phyloP scores from a whole-genome alignment of 2,329 filamentous ascomycete genomes.

The Penicillium sumatraense region DNA sequence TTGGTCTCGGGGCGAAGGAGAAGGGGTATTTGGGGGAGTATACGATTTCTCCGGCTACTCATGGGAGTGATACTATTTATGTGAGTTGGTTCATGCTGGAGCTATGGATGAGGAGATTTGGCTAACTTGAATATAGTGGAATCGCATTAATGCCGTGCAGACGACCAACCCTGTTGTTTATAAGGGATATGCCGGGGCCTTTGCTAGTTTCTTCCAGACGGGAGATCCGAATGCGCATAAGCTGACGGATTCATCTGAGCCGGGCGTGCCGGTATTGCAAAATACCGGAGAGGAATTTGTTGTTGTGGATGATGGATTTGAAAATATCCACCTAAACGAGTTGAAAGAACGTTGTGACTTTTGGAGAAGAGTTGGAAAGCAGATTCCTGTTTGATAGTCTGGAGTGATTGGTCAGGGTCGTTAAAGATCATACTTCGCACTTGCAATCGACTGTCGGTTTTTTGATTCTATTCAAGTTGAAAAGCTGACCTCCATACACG shows the following conservation, averaged over 20 bases:
- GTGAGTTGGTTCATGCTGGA: slow-evolving; percentile 40
- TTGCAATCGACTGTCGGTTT: too few relatives aligned
- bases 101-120: background rate
- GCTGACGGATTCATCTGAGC: slow-evolving; percentile 50
- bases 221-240: slow-evolving; percentile 64
- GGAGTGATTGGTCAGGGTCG: too few relatives aligned
- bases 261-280: slow-evolving; percentile 49
- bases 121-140: slow-evolving; percentile 52
- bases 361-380: slow-evolving; percentile 54
- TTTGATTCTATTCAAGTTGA: too few relatives aligned
- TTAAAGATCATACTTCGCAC: too few relatives aligned
- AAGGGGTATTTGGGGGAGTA: slow-evolving; percentile 64
- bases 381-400: slow-evolving; percentile 52
- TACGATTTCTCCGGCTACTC: slow-evolving; percentile 62
- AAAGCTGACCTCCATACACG: too few relatives aligned
- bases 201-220: slow-evolving; percentile 64
- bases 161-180: slow-evolving; percentile 59
- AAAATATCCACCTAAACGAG: slow-evolving; percentile 40
- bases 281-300: slow-evolving; percentile 55
- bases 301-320: slow-evolving; percentile 53
- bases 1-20: slow-evolving; percentile 49
- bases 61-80: slow-evolving; percentile 63
- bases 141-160: slow-evolving; percentile 59
- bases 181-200: slow-evolving; percentile 61
- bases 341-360: slow-evolving; percentile 58